Evolutionary conservation across 352 stramenopile genomes (phyloP).

Genomic region (Phytophthora pini): DNA sequence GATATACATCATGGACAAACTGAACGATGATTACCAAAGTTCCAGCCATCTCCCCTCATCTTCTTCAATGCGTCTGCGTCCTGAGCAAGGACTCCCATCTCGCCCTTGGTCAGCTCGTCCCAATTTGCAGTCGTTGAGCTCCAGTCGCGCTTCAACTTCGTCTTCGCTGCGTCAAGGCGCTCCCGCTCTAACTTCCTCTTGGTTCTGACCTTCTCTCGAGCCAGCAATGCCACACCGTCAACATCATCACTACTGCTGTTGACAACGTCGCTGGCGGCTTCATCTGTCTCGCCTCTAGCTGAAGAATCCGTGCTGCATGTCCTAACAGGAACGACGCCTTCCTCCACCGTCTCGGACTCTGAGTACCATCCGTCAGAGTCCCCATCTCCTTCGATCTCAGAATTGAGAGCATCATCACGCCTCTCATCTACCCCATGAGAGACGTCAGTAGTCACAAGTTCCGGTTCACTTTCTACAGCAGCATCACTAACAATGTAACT

Average conservation of each 20-base stretch:
- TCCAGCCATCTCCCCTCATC: constrained; percentile 12
- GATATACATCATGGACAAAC: constrained; percentile 3
- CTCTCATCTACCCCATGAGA: too few relatives aligned
- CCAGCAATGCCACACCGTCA: not conserved
- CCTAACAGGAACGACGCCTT: not conserved
- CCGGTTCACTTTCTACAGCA: not conserved
- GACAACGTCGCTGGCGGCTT: not conserved
- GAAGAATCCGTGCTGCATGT: too few relatives aligned
- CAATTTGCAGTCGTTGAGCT: not conserved
- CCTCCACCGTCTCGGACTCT: not conserved
- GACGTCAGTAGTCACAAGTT: too few relatives aligned
- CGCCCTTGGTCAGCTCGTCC: not conserved
- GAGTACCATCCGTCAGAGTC: not conserved
- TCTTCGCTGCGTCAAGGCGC: not conserved
- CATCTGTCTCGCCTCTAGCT: not conserved
- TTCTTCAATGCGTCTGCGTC: constrained; percentile 3
- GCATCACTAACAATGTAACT: not conserved
- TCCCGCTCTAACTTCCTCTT: not conserved
- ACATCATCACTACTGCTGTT: not conserved
- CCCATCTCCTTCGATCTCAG: not conserved
- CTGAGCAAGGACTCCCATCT: constrained; percentile 10
- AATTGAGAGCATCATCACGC: not conserved
- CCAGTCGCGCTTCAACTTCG: constrained; percentile 4
- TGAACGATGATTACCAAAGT: constrained; percentile 1
- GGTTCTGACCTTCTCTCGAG: not conserved